These are phyloP conservation scores for Paraphaeosphaeria sporulosa DNA, from an alignment of 2,329 filamentous ascomycete species.

Conservation along the genomic window DNA sequence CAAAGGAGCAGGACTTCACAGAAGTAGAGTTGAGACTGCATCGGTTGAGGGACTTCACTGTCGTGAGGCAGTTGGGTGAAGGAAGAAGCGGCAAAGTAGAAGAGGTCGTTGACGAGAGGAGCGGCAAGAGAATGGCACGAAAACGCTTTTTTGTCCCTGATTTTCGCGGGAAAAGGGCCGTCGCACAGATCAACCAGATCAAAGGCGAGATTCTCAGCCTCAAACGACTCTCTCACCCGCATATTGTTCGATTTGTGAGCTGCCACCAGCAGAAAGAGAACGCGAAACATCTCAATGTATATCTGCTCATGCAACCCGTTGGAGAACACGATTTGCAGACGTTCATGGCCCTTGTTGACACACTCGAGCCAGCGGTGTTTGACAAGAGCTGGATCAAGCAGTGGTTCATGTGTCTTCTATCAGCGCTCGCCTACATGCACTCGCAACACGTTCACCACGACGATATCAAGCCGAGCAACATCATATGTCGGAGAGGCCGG, in stretches of 20 bases:
- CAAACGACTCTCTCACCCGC: constrained; percentile 1
- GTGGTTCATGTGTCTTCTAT: constrained; percentile 24
- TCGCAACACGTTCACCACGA: constrained; percentile 18
- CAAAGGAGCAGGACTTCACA: not conserved
- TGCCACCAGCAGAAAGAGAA: not conserved
- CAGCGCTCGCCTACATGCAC: constrained; percentile 26
- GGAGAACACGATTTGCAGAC: not conserved
- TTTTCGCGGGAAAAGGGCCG: not conserved
- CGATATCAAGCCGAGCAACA: constrained; percentile 31
- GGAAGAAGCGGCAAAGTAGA: not conserved
- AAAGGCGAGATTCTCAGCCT: not conserved
- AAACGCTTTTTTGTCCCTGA: not conserved
- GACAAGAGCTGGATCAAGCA: constrained; percentile 3
- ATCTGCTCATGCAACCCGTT: not conserved
- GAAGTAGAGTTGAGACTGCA: not conserved
- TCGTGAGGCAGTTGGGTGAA: not conserved
- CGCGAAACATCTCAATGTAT: not conserved
- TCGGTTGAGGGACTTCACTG: not conserved
- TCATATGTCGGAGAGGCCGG: constrained; percentile 18
- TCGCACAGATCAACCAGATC: not conserved
- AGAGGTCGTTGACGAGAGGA: not conserved
- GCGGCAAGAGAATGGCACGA: not conserved
- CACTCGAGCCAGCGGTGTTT: not conserved
- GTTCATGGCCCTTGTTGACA: not conserved
- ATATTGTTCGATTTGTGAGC: not conserved